Base-by-base conservation (phyloP, 2,329 filamentous ascomycete species). In the Ascochyta rabiei region DNA sequence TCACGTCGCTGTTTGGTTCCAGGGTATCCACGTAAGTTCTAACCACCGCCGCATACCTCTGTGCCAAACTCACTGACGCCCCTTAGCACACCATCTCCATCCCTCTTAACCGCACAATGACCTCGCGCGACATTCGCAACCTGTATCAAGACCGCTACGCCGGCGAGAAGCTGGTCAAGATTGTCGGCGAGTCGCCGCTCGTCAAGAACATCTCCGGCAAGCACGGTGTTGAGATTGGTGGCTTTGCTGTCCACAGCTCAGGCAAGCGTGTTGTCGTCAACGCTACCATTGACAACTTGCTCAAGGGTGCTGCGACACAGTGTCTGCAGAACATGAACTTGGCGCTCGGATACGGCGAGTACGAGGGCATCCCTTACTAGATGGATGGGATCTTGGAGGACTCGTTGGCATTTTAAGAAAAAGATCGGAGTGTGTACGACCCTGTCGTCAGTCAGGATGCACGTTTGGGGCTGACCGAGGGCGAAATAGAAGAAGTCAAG, bases 271-370 rank as follows among this genome's bases (percentile, higher is more conserved):
- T 96, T 0, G 93, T 98, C n/a, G 85, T 98, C 60, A 96, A 93
- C 72, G 90, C 89, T 16, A 96, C 90, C 2, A 96, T 97, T 69
- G 93, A 97, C 77, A 96, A 97, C 77, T 79, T 97, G 64, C 82
- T 95, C 67, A 97, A 97, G 85, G 93, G 93, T 56, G 93, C 93
- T 48, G 90, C 90, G 6, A 96, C 93, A 10, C 93, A 96, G 76
- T 96, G 92, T 79, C 78, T 96, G 75, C 93, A 96, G 82, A 96
- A 96, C 77, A 95, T 96, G 90, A 96, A 96, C 77, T 81, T 96
- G 54, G 89, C 90, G n/a, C 83, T 96, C 10, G 91, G 91, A 40
- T 96, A 93, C 72, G 87, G 85, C 40, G 91, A 96, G 79, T 96
- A 91, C 70, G 89, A 96, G 72, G 91, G 91, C 35, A 96, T 96